Percentiles rank a stretch among this genome's conserved stretches.
These are phyloP conservation scores for sorghum (Sorghum bicolor) DNA, from an alignment of 176 grass and related monocot species.

Conservation along the genomic window Sorghum_bicolor_NCBIv3 NC_012876.2:65084501-65085000, in stretches of 20 bases:
- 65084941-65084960: slow-evolving; percentile 94
- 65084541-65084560: not conserved
- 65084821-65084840: not conserved
- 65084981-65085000: slow-evolving; percentile 63
- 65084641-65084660: not conserved
- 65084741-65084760: too few species aligned
- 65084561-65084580: not conserved
- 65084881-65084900: not conserved
- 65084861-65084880: not conserved
- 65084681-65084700: not conserved
- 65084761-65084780: too few species aligned
- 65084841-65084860: not conserved
- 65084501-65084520: not conserved
- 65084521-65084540: not conserved
- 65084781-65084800: too few species aligned
- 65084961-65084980: slow-evolving; percentile 92
- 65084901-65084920: slow-evolving; percentile 53
- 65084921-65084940: slow-evolving; percentile 93
- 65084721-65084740: too few species aligned
- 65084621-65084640: not conserved
- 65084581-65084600: not conserved
- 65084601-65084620: not conserved
- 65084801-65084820: not conserved
- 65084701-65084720: not conserved
- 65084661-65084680: not conserved